These are phyloP conservation scores for Kodamaea restingae DNA, from an alignment of 805 yeast genomes.

Conservation along the genomic window DNA sequence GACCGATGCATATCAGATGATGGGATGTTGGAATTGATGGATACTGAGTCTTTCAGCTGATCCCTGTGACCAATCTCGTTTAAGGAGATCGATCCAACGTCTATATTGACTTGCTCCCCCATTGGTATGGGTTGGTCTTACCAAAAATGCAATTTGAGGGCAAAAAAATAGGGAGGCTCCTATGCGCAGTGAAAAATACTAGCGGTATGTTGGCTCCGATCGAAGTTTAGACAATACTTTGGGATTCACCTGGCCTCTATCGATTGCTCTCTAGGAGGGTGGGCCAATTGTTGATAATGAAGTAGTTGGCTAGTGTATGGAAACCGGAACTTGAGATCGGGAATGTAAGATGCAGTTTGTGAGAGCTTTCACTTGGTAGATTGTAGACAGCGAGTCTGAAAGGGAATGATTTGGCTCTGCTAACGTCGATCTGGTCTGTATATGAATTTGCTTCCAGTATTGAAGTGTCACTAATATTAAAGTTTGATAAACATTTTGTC, in stretches of 20 bases:
- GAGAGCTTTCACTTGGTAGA: no score
- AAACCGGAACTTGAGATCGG: no score
- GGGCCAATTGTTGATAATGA: no score
- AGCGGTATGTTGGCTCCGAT: no score
- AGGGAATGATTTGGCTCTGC: not conserved
- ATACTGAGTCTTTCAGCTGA: not conserved
- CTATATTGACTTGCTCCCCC: constrained; percentile 1
- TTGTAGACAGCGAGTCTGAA: not conserved
- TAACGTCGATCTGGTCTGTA: not conserved
- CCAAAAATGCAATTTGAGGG: not conserved
- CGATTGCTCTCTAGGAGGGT: no score
- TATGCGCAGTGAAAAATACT: not conserved
- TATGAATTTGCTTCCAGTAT: not conserved
- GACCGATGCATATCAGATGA: constrained; percentile 1
- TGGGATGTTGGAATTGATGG: not conserved
- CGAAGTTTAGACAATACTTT: no score
- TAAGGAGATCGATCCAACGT: constrained; percentile 1
- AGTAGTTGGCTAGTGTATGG: not conserved
- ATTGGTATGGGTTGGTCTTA: not conserved
- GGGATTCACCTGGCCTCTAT: no score
- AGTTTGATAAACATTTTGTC: constrained; percentile 1
- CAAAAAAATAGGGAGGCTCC: not conserved
- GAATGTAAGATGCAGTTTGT: no score
- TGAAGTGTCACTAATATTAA: not conserved
- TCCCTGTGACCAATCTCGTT: not conserved